Conservation (phyloP, 306 rosid species). For the Quercus wislizeni region DNA sequence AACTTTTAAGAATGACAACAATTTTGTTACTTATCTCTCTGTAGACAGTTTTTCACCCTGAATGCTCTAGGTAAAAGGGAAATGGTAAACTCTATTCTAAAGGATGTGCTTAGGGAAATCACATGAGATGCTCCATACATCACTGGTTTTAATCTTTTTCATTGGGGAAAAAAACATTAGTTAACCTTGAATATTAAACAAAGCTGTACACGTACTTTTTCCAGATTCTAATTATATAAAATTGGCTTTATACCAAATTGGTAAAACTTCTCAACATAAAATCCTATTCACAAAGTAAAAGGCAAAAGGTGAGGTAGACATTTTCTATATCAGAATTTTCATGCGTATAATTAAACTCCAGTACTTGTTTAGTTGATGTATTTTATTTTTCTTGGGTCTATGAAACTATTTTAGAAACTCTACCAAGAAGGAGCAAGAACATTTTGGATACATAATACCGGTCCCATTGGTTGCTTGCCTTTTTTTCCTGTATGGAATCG, state of each 20-base stretch:
- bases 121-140: neutral
- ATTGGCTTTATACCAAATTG: neutral
- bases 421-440: constrained; percentile 16
- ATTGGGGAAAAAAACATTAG: neutral
- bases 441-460: constrained; percentile 28
- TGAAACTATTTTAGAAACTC: constrained; percentile 17
- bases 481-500: neutral
- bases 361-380: no score
- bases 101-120: neutral
- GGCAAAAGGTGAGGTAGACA: neutral
- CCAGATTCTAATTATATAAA: neutral
- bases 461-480: constrained; percentile 37
- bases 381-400: neutral
- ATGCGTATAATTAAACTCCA: no score
- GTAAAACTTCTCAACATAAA: neutral
- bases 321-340: no score
- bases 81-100: neutral
- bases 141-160: neutral
- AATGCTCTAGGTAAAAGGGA: neutral
- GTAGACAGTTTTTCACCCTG: no score
- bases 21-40: no score
- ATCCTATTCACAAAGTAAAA: neutral
- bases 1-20: no score
- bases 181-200: neutral
- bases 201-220: neutral